Percentiles rank a stretch among this genome's conserved stretches.
phyloP scores from a whole-genome alignment of 1,284 basidiomycete species.

The Cryptococcus sp. region DNA sequence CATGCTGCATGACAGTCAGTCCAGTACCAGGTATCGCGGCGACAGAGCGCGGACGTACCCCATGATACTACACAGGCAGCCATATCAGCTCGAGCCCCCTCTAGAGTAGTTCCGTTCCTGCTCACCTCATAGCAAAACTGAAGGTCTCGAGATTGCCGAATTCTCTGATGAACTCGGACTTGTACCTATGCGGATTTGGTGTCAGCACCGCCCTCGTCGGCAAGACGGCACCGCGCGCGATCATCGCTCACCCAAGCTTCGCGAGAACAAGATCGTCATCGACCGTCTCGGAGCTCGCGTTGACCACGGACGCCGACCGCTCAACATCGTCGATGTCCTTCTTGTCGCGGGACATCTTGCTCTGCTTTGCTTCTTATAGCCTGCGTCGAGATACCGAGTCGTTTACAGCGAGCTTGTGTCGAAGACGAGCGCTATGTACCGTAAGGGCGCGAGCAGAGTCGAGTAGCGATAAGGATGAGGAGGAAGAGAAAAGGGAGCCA shows the following conservation, averaged over 20 bases:
- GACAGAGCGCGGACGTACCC: slow-evolving; percentile 10
- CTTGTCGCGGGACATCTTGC: too few species aligned
- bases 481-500: too few species aligned
- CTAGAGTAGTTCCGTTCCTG: background rate
- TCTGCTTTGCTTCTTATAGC: too few species aligned
- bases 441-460: too few species aligned
- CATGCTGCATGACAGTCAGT: slow-evolving; percentile 14
- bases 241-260: slow-evolving; percentile 18
- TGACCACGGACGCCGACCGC: background rate
- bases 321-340: too few species aligned
- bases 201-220: background rate
- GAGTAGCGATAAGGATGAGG: too few species aligned
- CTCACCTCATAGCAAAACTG: slow-evolving; percentile 38
- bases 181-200: slow-evolving; percentile 16
- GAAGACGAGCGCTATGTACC: too few species aligned
- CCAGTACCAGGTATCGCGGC: background rate
- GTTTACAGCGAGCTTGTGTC: too few species aligned
- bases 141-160: slow-evolving; percentile 46
- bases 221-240: background rate
- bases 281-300: slow-evolving; percentile 5
- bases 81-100: slow-evolving; percentile 1
- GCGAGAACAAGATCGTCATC: slow-evolving; percentile 24
- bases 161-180: slow-evolving; percentile 40
- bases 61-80: slow-evolving; percentile 21
- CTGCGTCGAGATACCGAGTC: too few species aligned